Base-by-base conservation (phyloP, 2,329 filamentous ascomycete species). In the Ophiocordyceps camponoti-floridani region DNA sequence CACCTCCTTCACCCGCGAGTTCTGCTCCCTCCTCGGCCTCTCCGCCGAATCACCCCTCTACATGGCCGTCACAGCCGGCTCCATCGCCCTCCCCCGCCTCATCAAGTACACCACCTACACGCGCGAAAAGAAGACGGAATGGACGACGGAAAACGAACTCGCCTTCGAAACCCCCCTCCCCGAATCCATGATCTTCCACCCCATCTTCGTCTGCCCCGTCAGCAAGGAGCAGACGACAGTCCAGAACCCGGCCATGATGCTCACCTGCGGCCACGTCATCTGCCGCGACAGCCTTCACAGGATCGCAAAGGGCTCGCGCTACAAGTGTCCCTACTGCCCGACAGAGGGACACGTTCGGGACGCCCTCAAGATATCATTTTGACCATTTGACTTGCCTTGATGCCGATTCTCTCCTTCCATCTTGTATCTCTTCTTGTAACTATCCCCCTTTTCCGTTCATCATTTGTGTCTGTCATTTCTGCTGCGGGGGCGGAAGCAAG, bases 291-390 rank as follows among this genome's bases (percentile, higher is more conserved):
- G 82, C 31, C 65, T 98, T 43, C 76, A 82, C 48, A 79, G 79
- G 56, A 70, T 96, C 40, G 79, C 79, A 45, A 94, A 93, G 63
- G 81, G 82, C 0, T 73, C 68, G 40, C 69, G 82, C 47, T 93
- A 93, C 70, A 98, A 98, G 62, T 98, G 91, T 56, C 91, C 91
- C 0, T 98, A 98, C 58, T 98, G 91, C 57, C 91, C 91, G 0
- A 77, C 67, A 28, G 89, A 96, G 62, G 86, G 85, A 41, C 71
- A 80, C 50, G 68, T 83, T 2, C 78, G 76, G 51, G 86, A 95
- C 45, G 85, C 87, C 7, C 73, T 69, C 53, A 78, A 80, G 58
- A 81, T 91, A 41, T 77, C 77, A 44, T 61, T 87, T 41, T 86
- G n/a, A 18, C 9, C 26, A 60, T 87, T 41, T 86, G n/a, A 18